These are phyloP conservation scores for Discostella stelligeroides DNA, from an alignment of 108 stramenopile genomes.

Conservation along the genomic window DNA sequence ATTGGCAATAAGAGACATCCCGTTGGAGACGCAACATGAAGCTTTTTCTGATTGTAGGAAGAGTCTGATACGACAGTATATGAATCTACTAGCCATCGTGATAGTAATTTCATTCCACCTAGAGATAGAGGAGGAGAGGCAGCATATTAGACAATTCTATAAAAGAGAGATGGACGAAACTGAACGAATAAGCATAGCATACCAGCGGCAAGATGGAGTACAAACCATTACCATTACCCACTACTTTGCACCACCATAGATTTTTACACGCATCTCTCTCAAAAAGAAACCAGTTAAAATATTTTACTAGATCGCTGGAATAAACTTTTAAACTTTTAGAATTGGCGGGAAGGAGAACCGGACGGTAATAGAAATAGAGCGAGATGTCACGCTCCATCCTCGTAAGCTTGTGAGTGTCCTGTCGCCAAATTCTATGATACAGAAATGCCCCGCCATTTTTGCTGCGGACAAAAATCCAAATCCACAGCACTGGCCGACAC, in stretches of 20 bases:
- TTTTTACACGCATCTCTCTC: too few species aligned
- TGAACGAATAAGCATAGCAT: background rate
- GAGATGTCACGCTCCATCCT: too few species aligned
- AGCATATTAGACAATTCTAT: background rate
- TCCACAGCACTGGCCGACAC: too few species aligned
- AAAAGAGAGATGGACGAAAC: background rate
- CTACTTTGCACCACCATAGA: too few species aligned
- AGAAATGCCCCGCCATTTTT: too few species aligned
- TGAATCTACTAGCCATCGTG: conserved; percentile 46
- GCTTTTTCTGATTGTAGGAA: background rate
- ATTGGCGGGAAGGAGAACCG: background rate
- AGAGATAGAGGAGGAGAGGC: background rate
- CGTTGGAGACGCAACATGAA: conserved; percentile 28
- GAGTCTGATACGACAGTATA: conserved; percentile 19
- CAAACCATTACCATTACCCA: too few species aligned
- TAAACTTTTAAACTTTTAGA: background rate
- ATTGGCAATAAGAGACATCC: conserved; percentile 37
- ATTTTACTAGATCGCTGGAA: too few species aligned
- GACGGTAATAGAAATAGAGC: too few species aligned
- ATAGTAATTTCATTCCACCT: conserved; percentile 42
- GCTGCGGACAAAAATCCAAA: too few species aligned
- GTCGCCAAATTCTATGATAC: too few species aligned
- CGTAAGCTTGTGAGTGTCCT: too few species aligned
- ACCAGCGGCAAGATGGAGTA: conserved; percentile 22
- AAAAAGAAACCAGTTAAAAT: too few species aligned